Evolutionary conservation across 192 early-diverging fungal genomes (phyloP), one percentile per base, ranked within the genome.

Genomic region (Backusella psychrophila): DNA sequence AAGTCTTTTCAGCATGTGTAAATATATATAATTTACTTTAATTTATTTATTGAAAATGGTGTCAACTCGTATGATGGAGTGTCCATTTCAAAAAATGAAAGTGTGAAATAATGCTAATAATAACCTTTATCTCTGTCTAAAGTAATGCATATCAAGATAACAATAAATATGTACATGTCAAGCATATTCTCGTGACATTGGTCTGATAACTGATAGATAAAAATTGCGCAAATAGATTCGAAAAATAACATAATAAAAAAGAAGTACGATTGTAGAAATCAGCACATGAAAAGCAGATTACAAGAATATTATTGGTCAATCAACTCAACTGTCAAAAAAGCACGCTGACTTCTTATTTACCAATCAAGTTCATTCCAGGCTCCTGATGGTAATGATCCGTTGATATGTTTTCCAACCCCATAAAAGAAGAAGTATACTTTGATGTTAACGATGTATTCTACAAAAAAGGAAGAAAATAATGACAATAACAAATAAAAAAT

Each of bases 151-250:
- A 63, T 29, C 56, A 63, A 56, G 42, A 49, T 49, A 59, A 59
- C 26, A 59, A 26, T 59, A 29, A 63, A 12, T 14, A 63, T 63
- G 56, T 29, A 29, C 23, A 29, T 63, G 56, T 63, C 56, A 63
- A 63, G 56, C 56, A 63, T 63, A 63, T 63, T 26, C 56, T 63
- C 56, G 56, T 63, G 56, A 63, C 56, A 63, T 29, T 63, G 26
- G 23, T 63, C 4, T 29, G 56, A 63, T 63, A 63, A 63, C 23
- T 63, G 56, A 63, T 63, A 63, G 56, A 63, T 63, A 63, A 63
- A 59, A 59, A 59, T 26, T 29, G 12, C 2, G 56, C 56, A 63
- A 63, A 63, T 63, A 63, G 56, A 63, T 23, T 29, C 14, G 56
- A 26, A 29, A 63, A 23, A 63, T 56, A 11, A 26, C 53, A 56